Conservation (phyloP, 2,329 filamentous ascomycete species). For the Rhinocladiella similis region DNA sequence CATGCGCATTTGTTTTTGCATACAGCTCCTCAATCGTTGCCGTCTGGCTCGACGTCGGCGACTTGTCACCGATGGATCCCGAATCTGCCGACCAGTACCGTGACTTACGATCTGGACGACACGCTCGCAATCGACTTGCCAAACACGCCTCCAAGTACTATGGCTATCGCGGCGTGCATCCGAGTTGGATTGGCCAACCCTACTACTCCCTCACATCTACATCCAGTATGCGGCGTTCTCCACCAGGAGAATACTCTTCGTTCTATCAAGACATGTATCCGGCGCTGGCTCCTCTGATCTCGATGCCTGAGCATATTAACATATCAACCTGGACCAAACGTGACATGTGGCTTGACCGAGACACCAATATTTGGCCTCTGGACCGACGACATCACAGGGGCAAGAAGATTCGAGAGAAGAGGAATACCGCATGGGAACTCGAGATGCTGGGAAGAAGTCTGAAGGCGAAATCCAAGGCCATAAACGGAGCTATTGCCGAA, state of each 20-base stretch:
- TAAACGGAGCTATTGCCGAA: neutral
- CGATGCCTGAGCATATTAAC: neutral
- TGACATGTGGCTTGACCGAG: slow-evolving; percentile 21
- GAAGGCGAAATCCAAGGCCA: slow-evolving; percentile 1
- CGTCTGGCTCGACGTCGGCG: no score
- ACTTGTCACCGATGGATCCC: no score
- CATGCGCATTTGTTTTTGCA: no score
- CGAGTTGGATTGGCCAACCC: slow-evolving; percentile 21
- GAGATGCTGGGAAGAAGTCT: slow-evolving; percentile 1
- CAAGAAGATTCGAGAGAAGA: slow-evolving; percentile 17
- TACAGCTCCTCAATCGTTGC: no score
- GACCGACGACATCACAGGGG: slow-evolving; percentile 17
- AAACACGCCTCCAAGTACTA: slow-evolving; percentile 25
- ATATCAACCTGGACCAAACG: slow-evolving; percentile 16
- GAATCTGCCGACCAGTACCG: neutral
- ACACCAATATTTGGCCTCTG: slow-evolving; percentile 14
- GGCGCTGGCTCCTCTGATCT: neutral
- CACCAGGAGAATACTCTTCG: neutral
- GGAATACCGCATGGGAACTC: neutral
- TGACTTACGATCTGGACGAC: slow-evolving; percentile 18
- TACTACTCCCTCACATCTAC: neutral
- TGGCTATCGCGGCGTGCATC: slow-evolving; percentile 22
- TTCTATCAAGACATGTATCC: neutral
- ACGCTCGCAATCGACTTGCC: slow-evolving; percentile 9
- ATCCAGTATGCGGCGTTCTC: neutral